Conservation (phyloP, 345 rosid genomes). For the Passiflora organensis region DNA sequence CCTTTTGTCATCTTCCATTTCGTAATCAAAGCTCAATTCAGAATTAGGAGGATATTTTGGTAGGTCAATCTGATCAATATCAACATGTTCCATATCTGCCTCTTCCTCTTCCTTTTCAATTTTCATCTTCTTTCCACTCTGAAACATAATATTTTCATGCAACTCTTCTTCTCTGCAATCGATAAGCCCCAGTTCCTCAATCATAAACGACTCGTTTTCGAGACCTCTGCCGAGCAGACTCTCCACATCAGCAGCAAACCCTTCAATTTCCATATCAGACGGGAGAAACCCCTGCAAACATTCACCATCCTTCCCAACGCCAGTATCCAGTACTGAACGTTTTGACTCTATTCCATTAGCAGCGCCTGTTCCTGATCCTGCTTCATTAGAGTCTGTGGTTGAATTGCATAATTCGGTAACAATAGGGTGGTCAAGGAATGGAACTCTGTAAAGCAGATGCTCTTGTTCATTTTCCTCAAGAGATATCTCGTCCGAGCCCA, state of each 20-base stretch:
- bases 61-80: constrained; percentile 29
- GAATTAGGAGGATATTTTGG: constrained; percentile 41
- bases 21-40: constrained; percentile 64
- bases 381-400: constrained; percentile 11
- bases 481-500: constrained; percentile 53
- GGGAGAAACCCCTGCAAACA: constrained; percentile 51
- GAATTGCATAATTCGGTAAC: constrained; percentile 48
- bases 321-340: too few species aligned
- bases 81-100: constrained; percentile 11
- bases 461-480: constrained; percentile 54
- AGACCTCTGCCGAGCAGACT: constrained; percentile 70
- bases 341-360: neutral
- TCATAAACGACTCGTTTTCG: constrained; percentile 57
- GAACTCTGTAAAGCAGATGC: constrained; percentile 81
- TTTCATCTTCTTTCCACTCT: constrained; percentile 33
- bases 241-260: constrained; percentile 87
- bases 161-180: constrained; percentile 30
- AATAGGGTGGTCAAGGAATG: constrained; percentile 60
- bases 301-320: too few species aligned
- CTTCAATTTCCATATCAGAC: constrained; percentile 76
- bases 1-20: constrained; percentile 44
- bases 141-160: constrained; percentile 10
- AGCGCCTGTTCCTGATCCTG: constrained; percentile 12
- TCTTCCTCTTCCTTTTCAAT: constrained; percentile 38
- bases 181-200: constrained; percentile 61